Evolutionary conservation across 2,329 filamentous ascomycete species (phyloP), one percentile per base, ranked within the genome.

Genomic region (Allantophomopsis cytisporea): DNA sequence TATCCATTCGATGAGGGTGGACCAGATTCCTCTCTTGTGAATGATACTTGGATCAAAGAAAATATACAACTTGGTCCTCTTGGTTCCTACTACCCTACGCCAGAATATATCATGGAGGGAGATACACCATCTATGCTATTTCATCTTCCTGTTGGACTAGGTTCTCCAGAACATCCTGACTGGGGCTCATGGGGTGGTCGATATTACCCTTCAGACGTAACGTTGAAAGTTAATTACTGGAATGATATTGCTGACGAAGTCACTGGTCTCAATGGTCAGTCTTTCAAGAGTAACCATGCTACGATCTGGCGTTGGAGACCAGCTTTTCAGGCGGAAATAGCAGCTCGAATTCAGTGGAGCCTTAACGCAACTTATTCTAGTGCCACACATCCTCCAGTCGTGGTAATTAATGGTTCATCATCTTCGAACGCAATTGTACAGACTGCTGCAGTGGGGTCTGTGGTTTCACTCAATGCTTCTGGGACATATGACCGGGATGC

Each of bases 221-320:
- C 30, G 34, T 4, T 37, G 31, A 36, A 32, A 43, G 40, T 36
- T 36, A 43, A 37, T 5, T 47, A 49, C 31, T 58, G 46, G 35
- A 45, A 41, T 7, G 54, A 59, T 43, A 45, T 51, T 1, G 38
- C 41, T 4, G 58, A 62, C 40, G 39, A 42, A 2, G 56, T 57
- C 2, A 35, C 52, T 11, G 58, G 60, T 5, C 12, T 41, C 10
- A 49, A 60, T 42, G 49, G 52, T 4, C 41, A 48, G 28, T 50
- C 36, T 2, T 52, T 50, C 37, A 43, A 42, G 11, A 54, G 47
- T 18, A 69, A 66, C 38, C 60, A 65, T 12, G 65, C 65, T 5
- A 66, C 63, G 0, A 62, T 69, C 32, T 70, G 65, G 65, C 56
- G 65, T 18, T 70, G 65, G 66, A 51, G 65, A 13, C 54, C 62